A percentile compares a stretch with the other conserved stretches of the same genome.
phyloP scores from a whole-genome alignment of 768 basidiomycete genomes.

The Boletus rubescentipes region DNA sequence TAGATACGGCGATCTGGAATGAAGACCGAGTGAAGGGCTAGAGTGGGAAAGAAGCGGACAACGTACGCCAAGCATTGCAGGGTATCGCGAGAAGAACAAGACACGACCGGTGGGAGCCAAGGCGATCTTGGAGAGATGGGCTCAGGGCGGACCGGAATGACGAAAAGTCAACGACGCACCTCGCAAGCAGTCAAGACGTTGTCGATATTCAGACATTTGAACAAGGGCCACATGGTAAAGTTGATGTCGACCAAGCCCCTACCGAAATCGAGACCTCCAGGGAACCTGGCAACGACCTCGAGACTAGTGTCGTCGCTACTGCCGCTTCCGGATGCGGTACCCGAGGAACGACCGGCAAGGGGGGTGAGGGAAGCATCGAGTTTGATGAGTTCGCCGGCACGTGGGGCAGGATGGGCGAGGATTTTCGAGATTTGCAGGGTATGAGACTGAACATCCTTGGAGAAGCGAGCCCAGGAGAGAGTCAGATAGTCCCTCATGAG shows the following conservation, averaged over 20 bases:
- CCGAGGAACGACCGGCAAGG: slow-evolving; percentile 40
- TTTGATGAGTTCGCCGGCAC: slow-evolving; percentile 82
- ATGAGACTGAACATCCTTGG: slow-evolving; percentile 91
- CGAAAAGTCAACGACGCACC: slow-evolving; percentile 38
- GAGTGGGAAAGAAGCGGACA: background rate
- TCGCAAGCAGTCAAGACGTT: slow-evolving; percentile 93
- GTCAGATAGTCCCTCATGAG: slow-evolving; percentile 94
- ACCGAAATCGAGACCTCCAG: slow-evolving; percentile 92
- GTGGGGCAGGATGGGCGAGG: slow-evolving; percentile 82
- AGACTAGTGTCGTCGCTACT: slow-evolving; percentile 46
- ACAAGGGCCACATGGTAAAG: slow-evolving; percentile 96
- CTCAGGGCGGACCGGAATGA: background rate
- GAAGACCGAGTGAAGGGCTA: slow-evolving; percentile 2
- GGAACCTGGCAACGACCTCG: slow-evolving; percentile 87
- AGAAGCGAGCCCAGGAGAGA: slow-evolving; percentile 93
- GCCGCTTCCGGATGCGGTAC: slow-evolving; percentile 35
- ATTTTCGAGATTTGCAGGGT: slow-evolving; percentile 89
- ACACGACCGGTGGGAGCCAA: slow-evolving; percentile 84
- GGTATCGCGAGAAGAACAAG: slow-evolving; percentile 85
- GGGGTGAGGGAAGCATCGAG: slow-evolving; percentile 76
- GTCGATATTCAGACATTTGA: slow-evolving; percentile 89
- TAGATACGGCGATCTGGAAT: slow-evolving; percentile 77
- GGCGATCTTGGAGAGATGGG: slow-evolving; percentile 55
- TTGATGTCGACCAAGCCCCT: slow-evolving; percentile 90
- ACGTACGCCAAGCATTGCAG: slow-evolving; percentile 84